Conservation (phyloP, 2,329 filamentous ascomycete genomes). For the Coleophoma cylindrospora region DNA sequence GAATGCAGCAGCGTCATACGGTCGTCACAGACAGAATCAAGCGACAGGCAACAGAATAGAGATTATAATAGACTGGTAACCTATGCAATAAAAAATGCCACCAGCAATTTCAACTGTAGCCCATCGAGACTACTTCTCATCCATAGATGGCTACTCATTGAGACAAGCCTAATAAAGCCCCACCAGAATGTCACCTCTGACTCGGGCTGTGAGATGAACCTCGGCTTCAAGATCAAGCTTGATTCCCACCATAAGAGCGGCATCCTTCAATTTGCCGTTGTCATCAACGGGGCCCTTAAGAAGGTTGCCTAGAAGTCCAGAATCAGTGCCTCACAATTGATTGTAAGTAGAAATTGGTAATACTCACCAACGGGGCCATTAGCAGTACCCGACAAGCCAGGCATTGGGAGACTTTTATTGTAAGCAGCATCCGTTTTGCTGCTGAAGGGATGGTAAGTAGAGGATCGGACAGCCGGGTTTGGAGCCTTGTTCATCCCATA, state of each 20-base stretch:
- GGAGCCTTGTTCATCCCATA: neutral
- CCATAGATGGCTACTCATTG: too few relatives aligned
- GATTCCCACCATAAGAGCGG: conserved; percentile 55
- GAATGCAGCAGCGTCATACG: too few relatives aligned
- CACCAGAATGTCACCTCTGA: conserved; percentile 56
- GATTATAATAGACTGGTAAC: too few relatives aligned
- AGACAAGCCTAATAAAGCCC: conserved; percentile 41
- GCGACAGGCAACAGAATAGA: too few relatives aligned
- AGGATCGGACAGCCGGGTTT: neutral
- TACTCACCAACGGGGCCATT: conserved; percentile 29
- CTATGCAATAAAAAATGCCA: too few relatives aligned
- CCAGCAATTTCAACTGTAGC: too few relatives aligned
- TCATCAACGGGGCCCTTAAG: conserved; percentile 53
- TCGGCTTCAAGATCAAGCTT: conserved; percentile 60
- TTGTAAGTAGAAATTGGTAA: neutral
- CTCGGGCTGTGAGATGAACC: conserved; percentile 54
- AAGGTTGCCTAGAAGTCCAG: conserved; percentile 38
- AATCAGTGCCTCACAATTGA: neutral
- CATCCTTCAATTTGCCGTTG: conserved; percentile 50
- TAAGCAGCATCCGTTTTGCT: conserved; percentile 34
- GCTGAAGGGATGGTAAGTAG: conserved; percentile 26
- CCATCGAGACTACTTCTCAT: too few relatives aligned
- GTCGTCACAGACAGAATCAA: too few relatives aligned
- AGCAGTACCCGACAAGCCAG: conserved; percentile 28
- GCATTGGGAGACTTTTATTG: conserved; percentile 17